A percentile compares a stretch with the other conserved stretches of the same genome.
Evolutionary conservation across 2,329 filamentous ascomycete species (phyloP).

Genomic region (Escovopsis weberi): DNA sequence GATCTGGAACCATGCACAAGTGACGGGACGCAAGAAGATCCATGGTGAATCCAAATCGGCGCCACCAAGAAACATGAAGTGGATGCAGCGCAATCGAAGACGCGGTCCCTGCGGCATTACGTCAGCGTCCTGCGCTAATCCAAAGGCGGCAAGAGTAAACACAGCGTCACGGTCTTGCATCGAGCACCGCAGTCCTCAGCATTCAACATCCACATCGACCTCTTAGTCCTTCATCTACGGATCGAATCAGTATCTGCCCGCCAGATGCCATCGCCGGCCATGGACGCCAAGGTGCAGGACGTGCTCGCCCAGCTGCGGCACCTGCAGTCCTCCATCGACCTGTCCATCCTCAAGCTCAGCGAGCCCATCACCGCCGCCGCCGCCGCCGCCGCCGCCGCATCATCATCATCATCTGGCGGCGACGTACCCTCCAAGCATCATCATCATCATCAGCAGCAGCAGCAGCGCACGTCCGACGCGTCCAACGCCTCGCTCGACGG

Average conservation of each 20-base stretch:
- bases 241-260: background rate
- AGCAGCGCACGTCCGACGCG: constrained; percentile 51
- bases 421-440: too few relatives aligned
- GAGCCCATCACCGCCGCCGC: constrained; percentile 51
- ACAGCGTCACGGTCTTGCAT: background rate
- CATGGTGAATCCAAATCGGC: too few relatives aligned
- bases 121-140: background rate
- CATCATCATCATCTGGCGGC: constrained; percentile 14
- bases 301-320: constrained; percentile 35
- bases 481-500: constrained; percentile 50
- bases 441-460: too few relatives aligned
- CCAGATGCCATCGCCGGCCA: constrained; percentile 5
- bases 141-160: background rate
- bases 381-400: constrained; percentile 30
- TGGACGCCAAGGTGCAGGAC: constrained; percentile 22
- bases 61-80: too few relatives aligned
- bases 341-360: constrained; percentile 64
- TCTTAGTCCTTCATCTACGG: too few relatives aligned
- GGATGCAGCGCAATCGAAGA: too few relatives aligned
- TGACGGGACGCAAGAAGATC: background rate
- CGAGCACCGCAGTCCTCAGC: too few relatives aligned
- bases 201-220: background rate
- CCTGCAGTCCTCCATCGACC: constrained; percentile 42
- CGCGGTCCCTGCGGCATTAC: too few relatives aligned
- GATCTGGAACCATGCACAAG: background rate